These are phyloP conservation scores for Solanum peruvianum DNA, from an alignment of 257 asterid species.

Conservation along the genomic window DNA sequence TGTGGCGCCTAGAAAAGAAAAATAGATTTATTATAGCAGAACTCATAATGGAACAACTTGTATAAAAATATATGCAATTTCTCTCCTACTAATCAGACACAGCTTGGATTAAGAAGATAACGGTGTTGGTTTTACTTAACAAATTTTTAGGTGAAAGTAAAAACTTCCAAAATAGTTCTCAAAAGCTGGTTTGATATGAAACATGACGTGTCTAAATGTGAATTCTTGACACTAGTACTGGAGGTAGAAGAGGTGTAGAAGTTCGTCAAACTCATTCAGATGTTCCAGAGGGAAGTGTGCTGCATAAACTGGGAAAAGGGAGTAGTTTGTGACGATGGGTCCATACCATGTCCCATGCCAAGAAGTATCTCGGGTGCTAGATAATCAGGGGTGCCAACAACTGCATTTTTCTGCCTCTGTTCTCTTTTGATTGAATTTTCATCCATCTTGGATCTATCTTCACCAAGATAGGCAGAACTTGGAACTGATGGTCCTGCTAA, in stretches of 20 bases:
- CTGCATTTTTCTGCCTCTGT: conserved; percentile 60
- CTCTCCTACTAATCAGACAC: neutral
- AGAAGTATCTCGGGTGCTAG: conserved; percentile 99
- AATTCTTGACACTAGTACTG: neutral
- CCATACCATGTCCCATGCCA: conserved; percentile 95
- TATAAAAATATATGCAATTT: neutral
- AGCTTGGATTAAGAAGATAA: neutral
- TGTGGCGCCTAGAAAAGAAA: conserved; percentile 49
- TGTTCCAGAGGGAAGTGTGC: neutral
- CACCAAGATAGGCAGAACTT: conserved; percentile 42
- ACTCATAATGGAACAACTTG: neutral
- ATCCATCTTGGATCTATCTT: conserved; percentile 45
- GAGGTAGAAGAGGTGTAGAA: neutral
- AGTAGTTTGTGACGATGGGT: conserved; percentile 2
- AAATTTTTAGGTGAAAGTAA: neutral
- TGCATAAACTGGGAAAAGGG: neutral
- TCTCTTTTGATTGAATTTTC: conserved; percentile 52
- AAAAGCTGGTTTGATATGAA: neutral
- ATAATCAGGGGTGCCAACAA: conserved; percentile 97
- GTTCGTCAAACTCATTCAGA: neutral
- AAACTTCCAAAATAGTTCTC: neutral
- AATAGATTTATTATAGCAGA: neutral
- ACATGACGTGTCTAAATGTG: neutral
- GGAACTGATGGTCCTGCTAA: conserved; percentile 67
- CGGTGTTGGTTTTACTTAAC: neutral